Conservation (phyloP, 1,139 yeast genomes). For the Fermentozyma sake region DNA sequence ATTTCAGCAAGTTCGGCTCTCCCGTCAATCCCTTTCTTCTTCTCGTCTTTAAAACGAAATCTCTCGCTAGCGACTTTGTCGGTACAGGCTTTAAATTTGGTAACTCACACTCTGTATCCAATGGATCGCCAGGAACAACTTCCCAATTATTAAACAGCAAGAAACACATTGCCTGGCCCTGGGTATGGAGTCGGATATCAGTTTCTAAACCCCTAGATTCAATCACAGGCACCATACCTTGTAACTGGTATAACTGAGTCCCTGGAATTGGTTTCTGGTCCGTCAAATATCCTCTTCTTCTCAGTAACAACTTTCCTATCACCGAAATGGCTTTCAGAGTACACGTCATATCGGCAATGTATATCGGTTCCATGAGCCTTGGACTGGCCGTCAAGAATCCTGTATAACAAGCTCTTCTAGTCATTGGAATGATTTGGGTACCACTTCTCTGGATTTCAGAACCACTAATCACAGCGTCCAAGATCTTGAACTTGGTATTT, state of each 20-base stretch:
- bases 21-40: constrained; percentile 80
- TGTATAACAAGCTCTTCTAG: constrained; percentile 79
- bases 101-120: constrained; percentile 59
- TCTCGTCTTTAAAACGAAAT: constrained; percentile 84
- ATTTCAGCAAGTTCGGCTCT: constrained; percentile 70
- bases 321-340: constrained; percentile 40
- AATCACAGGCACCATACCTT: constrained; percentile 76
- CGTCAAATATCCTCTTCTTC: constrained; percentile 59
- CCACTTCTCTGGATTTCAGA: constrained; percentile 49
- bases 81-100: constrained; percentile 78
- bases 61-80: constrained; percentile 68
- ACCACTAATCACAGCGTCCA: constrained; percentile 54
- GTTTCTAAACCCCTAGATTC: constrained; percentile 89
- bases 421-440: constrained; percentile 79
- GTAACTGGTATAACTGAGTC: constrained; percentile 60
- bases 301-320: constrained; percentile 48
- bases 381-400: constrained; percentile 81
- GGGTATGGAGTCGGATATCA: constrained; percentile 71
- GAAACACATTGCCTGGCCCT: constrained; percentile 73
- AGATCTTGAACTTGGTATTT: constrained; percentile 65
- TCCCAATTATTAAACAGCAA: constrained; percentile 70
- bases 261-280: constrained; percentile 62
- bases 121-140: constrained; percentile 86
- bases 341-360: constrained; percentile 57
- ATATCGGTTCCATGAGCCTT: constrained; percentile 76